Evolutionary conservation across 352 stramenopile species (phyloP).

Genomic region (Aphanomyces astaci): DNA sequence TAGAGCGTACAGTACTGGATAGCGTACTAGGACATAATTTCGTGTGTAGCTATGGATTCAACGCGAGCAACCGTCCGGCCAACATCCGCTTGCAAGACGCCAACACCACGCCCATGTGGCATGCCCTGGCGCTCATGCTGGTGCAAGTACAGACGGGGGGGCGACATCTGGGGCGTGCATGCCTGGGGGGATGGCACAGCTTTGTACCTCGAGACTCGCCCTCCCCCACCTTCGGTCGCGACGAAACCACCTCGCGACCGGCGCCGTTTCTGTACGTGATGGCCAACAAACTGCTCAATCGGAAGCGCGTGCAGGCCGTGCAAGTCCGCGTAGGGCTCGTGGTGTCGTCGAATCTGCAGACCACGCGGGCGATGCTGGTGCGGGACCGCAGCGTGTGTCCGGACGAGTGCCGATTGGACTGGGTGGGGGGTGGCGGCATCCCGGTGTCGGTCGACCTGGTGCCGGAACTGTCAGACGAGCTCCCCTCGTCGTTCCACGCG

Average conservation of each 20-base stretch:
- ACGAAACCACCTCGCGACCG: neutral
- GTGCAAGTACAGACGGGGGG: neutral
- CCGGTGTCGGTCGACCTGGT: neutral
- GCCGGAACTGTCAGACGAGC: neutral
- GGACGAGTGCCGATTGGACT: neutral
- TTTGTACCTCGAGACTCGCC: neutral
- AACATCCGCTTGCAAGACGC: neutral
- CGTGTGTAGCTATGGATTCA: slow-evolving; percentile 17
- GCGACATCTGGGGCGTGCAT: neutral
- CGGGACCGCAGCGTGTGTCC: neutral
- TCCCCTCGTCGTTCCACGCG: slow-evolving; percentile 9
- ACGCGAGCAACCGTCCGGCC: neutral
- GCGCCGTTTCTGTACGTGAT: slow-evolving; percentile 20
- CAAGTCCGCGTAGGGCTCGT: neutral
- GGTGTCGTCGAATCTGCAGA: neutral
- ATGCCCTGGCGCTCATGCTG: neutral
- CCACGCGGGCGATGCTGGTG: neutral
- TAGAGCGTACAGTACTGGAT: too few species aligned
- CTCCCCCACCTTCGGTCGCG: neutral
- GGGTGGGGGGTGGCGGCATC: neutral
- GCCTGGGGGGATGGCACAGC: slow-evolving; percentile 15
- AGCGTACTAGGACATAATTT: too few species aligned
- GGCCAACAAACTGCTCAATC: slow-evolving; percentile 16
- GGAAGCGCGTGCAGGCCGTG: neutral
- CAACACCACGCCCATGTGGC: slow-evolving; percentile 10